Conservation (phyloP, 2,329 filamentous ascomycete species). For the Apiospora malaysiana region DNA sequence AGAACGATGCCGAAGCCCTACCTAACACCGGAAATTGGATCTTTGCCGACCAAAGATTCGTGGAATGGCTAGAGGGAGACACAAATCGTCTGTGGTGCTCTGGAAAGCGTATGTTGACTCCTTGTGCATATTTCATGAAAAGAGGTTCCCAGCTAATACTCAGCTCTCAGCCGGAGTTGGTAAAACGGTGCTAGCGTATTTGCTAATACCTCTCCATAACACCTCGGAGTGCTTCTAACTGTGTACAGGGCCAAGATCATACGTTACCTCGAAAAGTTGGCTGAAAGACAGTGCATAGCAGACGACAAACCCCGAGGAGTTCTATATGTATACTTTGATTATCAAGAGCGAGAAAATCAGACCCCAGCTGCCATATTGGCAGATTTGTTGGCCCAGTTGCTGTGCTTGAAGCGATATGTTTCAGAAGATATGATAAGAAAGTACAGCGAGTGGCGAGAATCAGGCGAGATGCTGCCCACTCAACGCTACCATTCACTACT, state of each 20-base stretch:
- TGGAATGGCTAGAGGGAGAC: background rate
- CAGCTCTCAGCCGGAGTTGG: background rate
- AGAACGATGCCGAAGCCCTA: background rate
- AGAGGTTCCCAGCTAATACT: background rate
- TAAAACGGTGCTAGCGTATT: background rate
- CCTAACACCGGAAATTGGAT: background rate
- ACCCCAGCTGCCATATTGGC: background rate
- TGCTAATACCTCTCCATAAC: too few species aligned
- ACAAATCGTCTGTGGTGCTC: background rate
- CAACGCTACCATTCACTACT: background rate
- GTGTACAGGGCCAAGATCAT: background rate
- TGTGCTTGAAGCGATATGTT: background rate
- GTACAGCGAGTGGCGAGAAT: background rate
- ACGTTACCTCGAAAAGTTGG: background rate
- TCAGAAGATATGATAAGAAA: background rate
- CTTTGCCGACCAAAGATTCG: background rate
- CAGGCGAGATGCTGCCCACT: background rate
- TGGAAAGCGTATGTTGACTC: background rate
- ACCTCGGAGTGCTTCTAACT: background rate
- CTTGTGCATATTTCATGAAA: background rate
- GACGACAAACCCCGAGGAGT: background rate
- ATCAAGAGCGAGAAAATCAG: background rate
- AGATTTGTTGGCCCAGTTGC: background rate
- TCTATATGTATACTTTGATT: background rate
- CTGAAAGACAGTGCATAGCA: too few species aligned